Evolutionary conservation across 2,329 filamentous ascomycete species (phyloP).

Genomic region (Pseudopithomyces maydicus): DNA sequence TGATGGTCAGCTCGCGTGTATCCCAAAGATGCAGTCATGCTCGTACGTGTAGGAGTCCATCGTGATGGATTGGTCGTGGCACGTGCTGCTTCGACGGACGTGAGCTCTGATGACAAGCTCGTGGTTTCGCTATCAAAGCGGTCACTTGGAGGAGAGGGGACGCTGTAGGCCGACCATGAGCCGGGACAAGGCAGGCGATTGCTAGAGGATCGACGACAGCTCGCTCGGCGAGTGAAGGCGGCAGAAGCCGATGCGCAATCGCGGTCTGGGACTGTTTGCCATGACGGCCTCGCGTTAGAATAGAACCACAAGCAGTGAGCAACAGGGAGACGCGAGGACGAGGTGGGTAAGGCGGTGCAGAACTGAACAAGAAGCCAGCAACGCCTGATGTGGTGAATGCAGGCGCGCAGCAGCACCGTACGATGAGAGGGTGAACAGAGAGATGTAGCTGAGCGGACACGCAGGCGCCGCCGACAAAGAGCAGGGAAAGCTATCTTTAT

Average conservation of each 20-base stretch:
- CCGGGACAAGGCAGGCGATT: slow-evolving; percentile 14
- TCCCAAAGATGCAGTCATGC: neutral
- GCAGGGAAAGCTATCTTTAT: slow-evolving; percentile 34
- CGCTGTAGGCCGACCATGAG: slow-evolving; percentile 25
- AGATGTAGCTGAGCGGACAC: slow-evolving; percentile 28
- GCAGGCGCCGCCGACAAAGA: slow-evolving; percentile 38
- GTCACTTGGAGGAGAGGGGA: slow-evolving; percentile 16
- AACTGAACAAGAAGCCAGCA: slow-evolving; percentile 33
- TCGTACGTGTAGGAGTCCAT: slow-evolving; percentile 49
- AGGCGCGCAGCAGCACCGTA: slow-evolving; percentile 33
- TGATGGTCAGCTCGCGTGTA: slow-evolving; percentile 21
- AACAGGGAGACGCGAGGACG: slow-evolving; percentile 34
- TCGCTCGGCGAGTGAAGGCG: slow-evolving; percentile 31
- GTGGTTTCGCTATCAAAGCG: slow-evolving; percentile 7
- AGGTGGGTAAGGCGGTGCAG: slow-evolving; percentile 28
- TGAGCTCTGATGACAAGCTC: neutral
- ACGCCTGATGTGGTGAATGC: slow-evolving; percentile 39
- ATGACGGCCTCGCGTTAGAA: slow-evolving; percentile 48
- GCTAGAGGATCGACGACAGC: slow-evolving; percentile 24
- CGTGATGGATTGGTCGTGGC: slow-evolving; percentile 5
- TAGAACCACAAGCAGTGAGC: slow-evolving; percentile 40
- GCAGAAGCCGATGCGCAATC: slow-evolving; percentile 33
- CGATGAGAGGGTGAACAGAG: slow-evolving; percentile 39
- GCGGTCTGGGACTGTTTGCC: slow-evolving; percentile 47
- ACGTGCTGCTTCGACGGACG: neutral